Percentiles rank a stretch among this genome's conserved stretches.
Evolutionary conservation across 2,329 filamentous ascomycete species (phyloP).

Genomic region (Tolypocladium tundrense): DNA sequence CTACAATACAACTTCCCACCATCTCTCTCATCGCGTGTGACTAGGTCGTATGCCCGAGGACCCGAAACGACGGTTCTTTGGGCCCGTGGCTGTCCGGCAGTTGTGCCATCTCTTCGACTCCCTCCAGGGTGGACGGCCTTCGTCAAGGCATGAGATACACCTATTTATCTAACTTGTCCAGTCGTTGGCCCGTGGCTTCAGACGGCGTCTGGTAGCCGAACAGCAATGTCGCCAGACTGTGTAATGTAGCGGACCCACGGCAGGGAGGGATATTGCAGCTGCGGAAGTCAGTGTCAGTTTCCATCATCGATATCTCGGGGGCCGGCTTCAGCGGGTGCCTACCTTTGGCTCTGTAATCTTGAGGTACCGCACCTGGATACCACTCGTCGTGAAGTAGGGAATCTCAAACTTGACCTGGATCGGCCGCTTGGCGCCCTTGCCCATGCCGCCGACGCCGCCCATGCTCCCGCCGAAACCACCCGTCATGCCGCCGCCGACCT

Average conservation of each 20-base stretch:
- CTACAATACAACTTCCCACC: background rate
- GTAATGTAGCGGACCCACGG: conserved; percentile 99
- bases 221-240: conserved; percentile 92
- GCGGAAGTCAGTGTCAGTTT: background rate
- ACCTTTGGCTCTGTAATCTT: conserved; percentile 99
- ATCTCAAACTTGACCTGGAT: conserved; percentile 99
- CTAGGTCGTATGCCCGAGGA: background rate
- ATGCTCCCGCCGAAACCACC: conserved; percentile 94
- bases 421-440: conserved; percentile 82
- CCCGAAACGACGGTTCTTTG: background rate
- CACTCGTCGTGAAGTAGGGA: conserved; percentile 99
- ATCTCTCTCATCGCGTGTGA: background rate
- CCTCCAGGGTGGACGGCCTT: background rate
- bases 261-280: conserved; percentile 96
- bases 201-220: conserved; percentile 83
- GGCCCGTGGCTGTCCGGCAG: background rate
- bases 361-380: conserved; percentile 94
- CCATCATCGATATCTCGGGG: background rate
- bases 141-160: background rate
- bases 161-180: background rate
- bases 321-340: conserved; percentile 18
- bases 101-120: background rate
- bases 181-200: conserved; percentile 26
- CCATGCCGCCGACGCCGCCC: conserved; percentile 69
- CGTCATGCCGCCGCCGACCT: conserved; percentile 94